Evolutionary conservation across 2,329 filamentous ascomycete species (phyloP), one percentile per base, ranked within the genome.

Genomic region (Hypoxylon sp.): DNA sequence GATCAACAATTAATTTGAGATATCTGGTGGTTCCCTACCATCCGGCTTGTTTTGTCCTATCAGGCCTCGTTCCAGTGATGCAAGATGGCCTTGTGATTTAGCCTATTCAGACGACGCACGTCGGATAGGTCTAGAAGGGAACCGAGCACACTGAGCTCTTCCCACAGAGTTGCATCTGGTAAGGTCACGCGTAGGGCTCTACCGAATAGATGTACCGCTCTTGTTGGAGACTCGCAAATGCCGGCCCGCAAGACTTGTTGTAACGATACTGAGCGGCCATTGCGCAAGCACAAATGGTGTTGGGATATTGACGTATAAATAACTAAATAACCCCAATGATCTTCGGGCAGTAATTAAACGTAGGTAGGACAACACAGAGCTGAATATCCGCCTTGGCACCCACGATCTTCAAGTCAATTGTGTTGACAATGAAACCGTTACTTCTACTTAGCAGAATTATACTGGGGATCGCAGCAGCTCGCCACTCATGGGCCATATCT

Each of bases 81-180:
- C 43, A 40, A 63, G 40, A 48, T 50, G 29, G 37, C n/a, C n/a
- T n/a, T 33, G 48, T 17, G 15, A 61, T 63, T 61, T 58, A 63
- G 58, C 61, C 61, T 60, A 54, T 47, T 55, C 26, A 21, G 57
- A 31, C 37, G 17, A 47, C 18, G 40, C 17, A 31, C 31, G 15
- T 15, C 24, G 11, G 3, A 23, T 11, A 21, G 47, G 42, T 15
- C 50, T 23, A 58, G 57, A 55, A 52, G 31, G 9, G 40, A 3
- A 7, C 11, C 17, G n/a, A 9, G 11, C 17, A 27, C 13, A 18
- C 24, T 29, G 15, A 31, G 40, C 17, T 48, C 13, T 48, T 42
- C 46, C 50, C 43, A 46, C 37, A 46, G 53, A 49, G 54, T 56
- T 47, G 6, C 49, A 51, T 33, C 46, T 11, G 23, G 24, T 45